phyloP scores from a whole-genome alignment of 208 protist species.

The Vickermania spadyakhi region DNA sequence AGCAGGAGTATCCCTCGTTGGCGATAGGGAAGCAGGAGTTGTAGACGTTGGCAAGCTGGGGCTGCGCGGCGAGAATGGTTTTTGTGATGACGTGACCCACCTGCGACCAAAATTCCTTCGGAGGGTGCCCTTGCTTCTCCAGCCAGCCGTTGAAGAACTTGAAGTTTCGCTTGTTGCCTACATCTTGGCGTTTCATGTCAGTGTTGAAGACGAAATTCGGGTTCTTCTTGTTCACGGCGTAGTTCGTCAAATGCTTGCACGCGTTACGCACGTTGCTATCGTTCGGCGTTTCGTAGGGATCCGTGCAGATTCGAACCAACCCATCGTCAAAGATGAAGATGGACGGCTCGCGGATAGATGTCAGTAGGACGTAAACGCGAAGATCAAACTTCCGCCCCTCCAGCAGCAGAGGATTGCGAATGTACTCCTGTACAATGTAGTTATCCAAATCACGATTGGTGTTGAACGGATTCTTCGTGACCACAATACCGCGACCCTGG shows the following conservation, averaged over 20 bases:
- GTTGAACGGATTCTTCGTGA: constrained; percentile 81
- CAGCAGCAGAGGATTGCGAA: constrained; percentile 85
- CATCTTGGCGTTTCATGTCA: constrained; percentile 47
- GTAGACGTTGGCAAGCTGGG: constrained; percentile 85
- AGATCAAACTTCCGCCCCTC: constrained; percentile 95
- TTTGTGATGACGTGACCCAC: constrained; percentile 85
- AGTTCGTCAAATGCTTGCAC: constrained; percentile 97
- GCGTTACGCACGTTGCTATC: constrained; percentile 72
- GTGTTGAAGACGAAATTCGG: constrained; percentile 88
- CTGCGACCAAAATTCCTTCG: constrained; percentile 56
- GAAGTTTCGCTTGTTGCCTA: constrained; percentile 92
- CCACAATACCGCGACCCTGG: constrained; percentile 91
- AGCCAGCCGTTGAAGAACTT: constrained; percentile 85
- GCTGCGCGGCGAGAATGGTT: constrained; percentile 90
- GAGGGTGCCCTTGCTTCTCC: constrained; percentile 29
- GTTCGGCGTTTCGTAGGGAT: constrained; percentile 79
- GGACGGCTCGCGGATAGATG: constrained; percentile 75
- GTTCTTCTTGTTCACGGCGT: constrained; percentile 94
- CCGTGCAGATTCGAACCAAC: constrained; percentile 92
- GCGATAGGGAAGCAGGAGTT: constrained; percentile 84
- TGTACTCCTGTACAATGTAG: constrained; percentile 93
- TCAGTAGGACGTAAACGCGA: constrained; percentile 93
- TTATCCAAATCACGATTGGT: constrained; percentile 76
- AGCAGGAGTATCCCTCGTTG: constrained; percentile 92
- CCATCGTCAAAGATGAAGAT: constrained; percentile 93